A percentile compares a stretch with the other conserved stretches of the same genome.
Conservation (phyloP, 2,329 filamentous ascomycete genomes). For the Volutella citrinella region DNA sequence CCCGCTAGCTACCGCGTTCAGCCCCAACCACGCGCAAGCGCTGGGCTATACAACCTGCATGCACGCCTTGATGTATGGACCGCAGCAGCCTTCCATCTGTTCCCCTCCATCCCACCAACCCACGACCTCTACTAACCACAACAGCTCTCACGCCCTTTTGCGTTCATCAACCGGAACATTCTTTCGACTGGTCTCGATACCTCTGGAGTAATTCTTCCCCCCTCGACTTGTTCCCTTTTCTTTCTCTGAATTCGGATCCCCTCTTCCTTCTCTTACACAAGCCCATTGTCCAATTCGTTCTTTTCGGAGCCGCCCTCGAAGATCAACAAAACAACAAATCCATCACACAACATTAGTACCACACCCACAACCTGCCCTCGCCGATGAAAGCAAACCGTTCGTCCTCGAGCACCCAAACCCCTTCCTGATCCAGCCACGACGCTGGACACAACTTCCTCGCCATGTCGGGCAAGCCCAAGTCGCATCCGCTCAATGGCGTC, state of each 20-base stretch:
- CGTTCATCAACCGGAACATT: background rate
- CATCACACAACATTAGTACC: too few species aligned
- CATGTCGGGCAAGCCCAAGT: conserved; percentile 54
- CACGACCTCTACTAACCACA: conserved; percentile 15
- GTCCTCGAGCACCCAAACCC: conserved; percentile 2
- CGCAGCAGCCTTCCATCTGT: conserved; percentile 13
- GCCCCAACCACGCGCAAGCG: conserved; percentile 30
- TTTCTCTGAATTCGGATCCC: conserved; percentile 4
- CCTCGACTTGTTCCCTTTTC: conserved; percentile 1
- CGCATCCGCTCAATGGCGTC: conserved; percentile 56
- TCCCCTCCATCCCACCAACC: conserved; percentile 15
- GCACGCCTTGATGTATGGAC: conserved; percentile 13
- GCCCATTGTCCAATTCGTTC: conserved; percentile 2
- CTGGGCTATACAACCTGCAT: conserved; percentile 23
- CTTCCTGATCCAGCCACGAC: conserved; percentile 4
- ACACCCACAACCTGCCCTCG: too few species aligned
- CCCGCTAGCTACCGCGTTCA: conserved; percentile 24
- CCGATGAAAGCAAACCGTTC: conserved; percentile 24
- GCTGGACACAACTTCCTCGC: conserved; percentile 20
- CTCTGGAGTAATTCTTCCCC: conserved; percentile 11
- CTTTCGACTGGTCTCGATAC: conserved; percentile 4
- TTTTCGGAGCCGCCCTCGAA: conserved; percentile 1
- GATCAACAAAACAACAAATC: too few species aligned
- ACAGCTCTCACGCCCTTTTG: conserved; percentile 4
- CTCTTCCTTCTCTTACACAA: background rate